Base-by-base conservation (phyloP, 169 alveolate species). In the Plasmodium sp. region DNA sequence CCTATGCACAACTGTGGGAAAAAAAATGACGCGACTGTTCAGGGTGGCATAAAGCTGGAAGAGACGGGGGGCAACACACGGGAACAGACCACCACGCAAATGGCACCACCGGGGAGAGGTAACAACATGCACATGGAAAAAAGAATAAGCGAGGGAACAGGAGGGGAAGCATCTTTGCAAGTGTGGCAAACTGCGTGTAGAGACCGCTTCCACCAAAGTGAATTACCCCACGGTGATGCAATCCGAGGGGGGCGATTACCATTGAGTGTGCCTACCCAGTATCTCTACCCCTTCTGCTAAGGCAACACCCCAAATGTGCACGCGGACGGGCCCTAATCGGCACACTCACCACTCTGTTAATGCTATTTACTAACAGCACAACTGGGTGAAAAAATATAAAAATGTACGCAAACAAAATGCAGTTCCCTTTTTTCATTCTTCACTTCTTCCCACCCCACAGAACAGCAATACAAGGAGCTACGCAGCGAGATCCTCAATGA, bases 401-500 rank as follows among this genome's bases (percentile, higher is more conserved):
- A 56, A 56, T 18, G 34, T 62, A n/a, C n/a, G 7, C 14, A 22
- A 62, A 62, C 9, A 16, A 22, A 27, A 62, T 62, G 75, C 34
- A 62, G 14, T 16, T 18, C 75, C 12, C 14, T 62, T 62, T 62
- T 62, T 3, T 18, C 58, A 5, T 81, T 80, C 56, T 36, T 41
- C 34, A 45, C 54, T 81, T 22, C 5, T 31, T 51, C 71, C 39
- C 34, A n/a, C 39, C 22, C 39, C 14, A 18, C 62, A 85, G 93
- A 75, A 48, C 56, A 43, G 2, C 85, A 48, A 85, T 56, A 85
- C 45, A 31, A 75, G 31, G 27, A 43, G 12, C 34, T 85, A 75
- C 56, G 80, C 14, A 77, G 81, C 58, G 33, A 33, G 51, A 12
- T 85, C 22, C 41, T 75, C 12, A 51, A 85, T 6, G 93, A 85